phyloP scores from a whole-genome alignment of 2,329 filamentous ascomycete genomes.

The Phaeosphaeriaceae sp. region DNA sequence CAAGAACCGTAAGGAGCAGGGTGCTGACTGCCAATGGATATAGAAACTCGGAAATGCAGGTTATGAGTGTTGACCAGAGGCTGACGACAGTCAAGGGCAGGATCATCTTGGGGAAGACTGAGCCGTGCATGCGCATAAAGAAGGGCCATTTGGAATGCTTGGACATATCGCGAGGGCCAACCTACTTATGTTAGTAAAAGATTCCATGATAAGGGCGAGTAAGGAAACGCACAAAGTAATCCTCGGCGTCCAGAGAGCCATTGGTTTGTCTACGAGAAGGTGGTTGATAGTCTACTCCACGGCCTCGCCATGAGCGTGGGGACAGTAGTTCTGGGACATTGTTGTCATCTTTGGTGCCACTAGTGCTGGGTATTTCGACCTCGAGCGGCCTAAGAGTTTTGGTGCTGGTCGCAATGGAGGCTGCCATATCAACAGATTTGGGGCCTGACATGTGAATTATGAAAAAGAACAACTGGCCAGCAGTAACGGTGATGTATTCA shows the following conservation, averaged over 20 bases:
- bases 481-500: conserved; percentile 23
- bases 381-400: conserved; percentile 39
- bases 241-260: conserved; percentile 55
- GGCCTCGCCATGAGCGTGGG: conserved; percentile 42
- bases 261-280: conserved; percentile 37
- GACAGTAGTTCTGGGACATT: conserved; percentile 29
- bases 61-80: conserved; percentile 70
- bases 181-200: conserved; percentile 25
- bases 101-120: conserved; percentile 75
- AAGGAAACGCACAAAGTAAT: conserved; percentile 62
- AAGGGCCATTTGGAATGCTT: conserved; percentile 79
- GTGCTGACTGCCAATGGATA: conserved; percentile 64
- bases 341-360: conserved; percentile 13
- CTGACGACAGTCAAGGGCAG: conserved; percentile 69
- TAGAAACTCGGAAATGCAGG: conserved; percentile 53
- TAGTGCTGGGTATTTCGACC: conserved; percentile 38
- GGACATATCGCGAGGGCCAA: conserved; percentile 71
- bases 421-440: conserved; percentile 27
- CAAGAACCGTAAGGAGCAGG: conserved; percentile 76
- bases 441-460: conserved; percentile 5
- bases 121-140: conserved; percentile 77
- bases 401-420: conserved; percentile 33
- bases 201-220: too few species aligned
- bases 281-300: conserved; percentile 34
- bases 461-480: conserved; percentile 38